Conservation (phyloP, 208 protist species). For the Wallacemonas sp. region DNA sequence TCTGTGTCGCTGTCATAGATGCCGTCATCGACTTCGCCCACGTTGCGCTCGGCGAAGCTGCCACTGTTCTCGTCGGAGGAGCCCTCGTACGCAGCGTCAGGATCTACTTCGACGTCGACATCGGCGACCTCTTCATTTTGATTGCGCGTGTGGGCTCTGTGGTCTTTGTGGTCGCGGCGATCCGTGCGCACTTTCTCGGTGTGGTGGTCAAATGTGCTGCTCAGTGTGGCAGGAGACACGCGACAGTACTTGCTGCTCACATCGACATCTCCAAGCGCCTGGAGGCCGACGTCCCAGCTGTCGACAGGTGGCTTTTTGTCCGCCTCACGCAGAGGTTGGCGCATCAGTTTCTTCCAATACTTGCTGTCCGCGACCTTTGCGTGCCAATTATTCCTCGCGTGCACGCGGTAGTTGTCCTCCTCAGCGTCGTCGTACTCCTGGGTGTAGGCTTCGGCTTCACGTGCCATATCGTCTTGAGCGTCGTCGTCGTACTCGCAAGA, state of each 20-base stretch:
- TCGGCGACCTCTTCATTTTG: background rate
- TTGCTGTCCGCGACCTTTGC: constrained; percentile 26
- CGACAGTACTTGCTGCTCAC: constrained; percentile 35
- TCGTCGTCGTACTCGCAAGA: background rate
- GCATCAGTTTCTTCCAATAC: constrained; percentile 27
- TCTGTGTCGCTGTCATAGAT: background rate
- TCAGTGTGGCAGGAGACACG: no score
- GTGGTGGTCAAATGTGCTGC: no score
- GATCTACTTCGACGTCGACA: constrained; percentile 5
- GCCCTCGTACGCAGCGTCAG: constrained; percentile 9
- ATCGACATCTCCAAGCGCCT: constrained; percentile 22
- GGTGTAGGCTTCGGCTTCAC: constrained; percentile 3
- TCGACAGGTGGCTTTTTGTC: background rate
- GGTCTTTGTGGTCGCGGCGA: background rate
- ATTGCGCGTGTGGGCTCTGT: background rate
- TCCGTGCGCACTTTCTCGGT: no score
- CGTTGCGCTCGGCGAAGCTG: no score
- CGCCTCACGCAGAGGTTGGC: background rate
- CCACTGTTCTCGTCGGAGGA: background rate
- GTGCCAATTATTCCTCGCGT: constrained; percentile 17
- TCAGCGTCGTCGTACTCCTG: constrained; percentile 11
- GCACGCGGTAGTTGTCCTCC: background rate
- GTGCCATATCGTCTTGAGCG: background rate
- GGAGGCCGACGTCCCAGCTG: constrained; percentile 8
- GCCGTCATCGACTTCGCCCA: background rate